A percentile compares a stretch with the other conserved stretches of the same genome.
Conservation (phyloP, 179 eudicot genomes). For the Vitellaria paradoxa region DNA sequence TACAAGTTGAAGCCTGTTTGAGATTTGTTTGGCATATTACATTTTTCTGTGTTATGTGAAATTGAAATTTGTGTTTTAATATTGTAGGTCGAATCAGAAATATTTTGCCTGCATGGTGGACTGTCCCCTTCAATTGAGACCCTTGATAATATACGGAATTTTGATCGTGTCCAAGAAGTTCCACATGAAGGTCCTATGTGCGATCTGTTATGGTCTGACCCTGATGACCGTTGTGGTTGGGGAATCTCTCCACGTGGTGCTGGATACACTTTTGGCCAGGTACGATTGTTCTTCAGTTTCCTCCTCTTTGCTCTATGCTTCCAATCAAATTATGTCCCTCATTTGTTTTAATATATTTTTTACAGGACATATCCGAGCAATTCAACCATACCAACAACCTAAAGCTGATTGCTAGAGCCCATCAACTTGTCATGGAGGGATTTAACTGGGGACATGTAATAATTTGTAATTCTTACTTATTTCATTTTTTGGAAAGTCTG, state of each 20-base stretch:
- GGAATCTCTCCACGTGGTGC: constrained; percentile 99
- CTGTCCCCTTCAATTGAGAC: constrained; percentile 95
- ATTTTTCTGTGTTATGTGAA: background rate
- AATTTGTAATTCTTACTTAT: background rate
- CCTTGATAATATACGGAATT: constrained; percentile 85
- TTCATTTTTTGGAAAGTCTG: background rate
- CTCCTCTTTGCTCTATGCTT: background rate
- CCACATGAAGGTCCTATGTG: constrained; percentile 99
- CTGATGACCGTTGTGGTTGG: constrained; percentile 99
- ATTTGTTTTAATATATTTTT: background rate
- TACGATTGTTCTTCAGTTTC: constrained; percentile 10
- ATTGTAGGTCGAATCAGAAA: constrained; percentile 85
- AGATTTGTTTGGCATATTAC: background rate
- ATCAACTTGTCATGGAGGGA: constrained; percentile 99
- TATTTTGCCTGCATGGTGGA: constrained; percentile 96
- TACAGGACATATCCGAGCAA: constrained; percentile 96
- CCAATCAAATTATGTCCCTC: background rate
- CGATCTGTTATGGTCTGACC: constrained; percentile 98
- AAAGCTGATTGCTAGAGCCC: constrained; percentile 97
- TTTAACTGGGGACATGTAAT: constrained; percentile 95
- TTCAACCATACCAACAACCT: constrained; percentile 87
- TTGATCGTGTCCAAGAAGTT: constrained; percentile 99
- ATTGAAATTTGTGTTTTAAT: constrained; percentile 6
- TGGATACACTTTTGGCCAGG: constrained; percentile 98
- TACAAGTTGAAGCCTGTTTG: background rate